Percentiles rank a stretch among this genome's conserved stretches.
phyloP scores from a whole-genome alignment of 2,329 filamentous ascomycete genomes.

The Scedosporium dehoogii region DNA sequence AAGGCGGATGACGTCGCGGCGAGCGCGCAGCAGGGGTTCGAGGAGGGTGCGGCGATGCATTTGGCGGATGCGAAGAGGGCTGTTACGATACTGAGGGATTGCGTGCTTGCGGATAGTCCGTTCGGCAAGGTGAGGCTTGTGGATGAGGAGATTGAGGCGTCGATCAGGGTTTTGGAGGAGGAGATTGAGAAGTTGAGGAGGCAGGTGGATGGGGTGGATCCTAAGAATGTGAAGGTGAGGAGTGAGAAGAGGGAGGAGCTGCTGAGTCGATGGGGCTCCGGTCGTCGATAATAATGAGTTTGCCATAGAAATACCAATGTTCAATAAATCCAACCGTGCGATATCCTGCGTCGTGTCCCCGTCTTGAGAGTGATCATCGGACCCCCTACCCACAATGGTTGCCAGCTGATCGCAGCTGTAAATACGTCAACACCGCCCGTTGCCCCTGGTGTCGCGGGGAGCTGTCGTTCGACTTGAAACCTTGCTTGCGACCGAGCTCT shows the following conservation, averaged over 20 bases:
- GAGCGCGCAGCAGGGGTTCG: constrained; percentile 40
- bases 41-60: constrained; percentile 28
- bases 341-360: too few relatives aligned
- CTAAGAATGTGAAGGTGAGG: constrained; percentile 23
- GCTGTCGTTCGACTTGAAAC: too few relatives aligned
- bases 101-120: constrained; percentile 41
- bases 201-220: constrained; percentile 27
- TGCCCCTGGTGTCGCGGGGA: too few relatives aligned
- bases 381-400: too few relatives aligned
- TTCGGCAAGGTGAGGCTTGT: constrained; percentile 37
- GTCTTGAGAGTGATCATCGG: too few relatives aligned
- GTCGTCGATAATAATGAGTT: not conserved
- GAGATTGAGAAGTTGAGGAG: constrained; percentile 32
- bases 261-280: constrained; percentile 28
- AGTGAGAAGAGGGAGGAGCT: constrained; percentile 41
- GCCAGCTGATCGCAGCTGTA: too few relatives aligned
- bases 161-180: constrained; percentile 34
- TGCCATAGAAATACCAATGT: not conserved
- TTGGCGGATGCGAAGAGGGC: constrained; percentile 38
- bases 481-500: too few relatives aligned
- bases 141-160: constrained; percentile 42
- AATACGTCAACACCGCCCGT: too few relatives aligned
- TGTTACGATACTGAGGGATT: constrained; percentile 38
- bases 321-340: not conserved
- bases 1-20: constrained; percentile 34